Evolutionary conservation across 805 yeast genomes (phyloP), one percentile per base, ranked within the genome.

Genomic region (Spathaspora gorwiae): DNA sequence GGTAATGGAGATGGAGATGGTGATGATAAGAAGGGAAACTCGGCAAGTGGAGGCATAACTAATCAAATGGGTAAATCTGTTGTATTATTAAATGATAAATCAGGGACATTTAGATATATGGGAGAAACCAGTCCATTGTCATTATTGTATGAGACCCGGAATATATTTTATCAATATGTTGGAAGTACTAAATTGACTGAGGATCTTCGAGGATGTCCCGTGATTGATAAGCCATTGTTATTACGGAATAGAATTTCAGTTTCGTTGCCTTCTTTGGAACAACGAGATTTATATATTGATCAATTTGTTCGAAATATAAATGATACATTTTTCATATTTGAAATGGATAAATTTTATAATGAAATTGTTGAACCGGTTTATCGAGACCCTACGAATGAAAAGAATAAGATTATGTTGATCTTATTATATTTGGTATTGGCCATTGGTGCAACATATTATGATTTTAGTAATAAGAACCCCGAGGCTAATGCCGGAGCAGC

Each of bases 71-170:
- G 60, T 2, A 52, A 50, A 38, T 52, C 49, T 35, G 52, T 66
- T 26, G 55, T 71, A 36, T 48, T 69, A 19, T 44, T 72, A 11
- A 54, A 55, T 48, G 75, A 70, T 46, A 58, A 55, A 7, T 60
- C 61, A 6, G 74, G 75, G 0, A 62, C 61, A 24, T 48, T 64
- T 13, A 50, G 73, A 24, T 71, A 68, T 44, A 48, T 72, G 41
- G 76, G 77, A 7, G 77, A 73, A 44, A 62, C 71, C 29, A 67
- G 72, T 26, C 69, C 74, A 0, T 57, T 69, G 9, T 67, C 77
- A 2, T 60, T 70, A 37, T 54, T 73, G 6, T 56, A 67, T 31
- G 77, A 73, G 48, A 61, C 70, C 3, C 54, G 76, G 9, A 66
- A 64, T 43, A 55, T 73, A 1, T 73, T 72, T 49, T 47, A 51